Evolutionary conservation across 148 eudicot species (phyloP), one percentile per base, ranked within the genome.

Genomic region (Selenicereus undatus): DNA sequence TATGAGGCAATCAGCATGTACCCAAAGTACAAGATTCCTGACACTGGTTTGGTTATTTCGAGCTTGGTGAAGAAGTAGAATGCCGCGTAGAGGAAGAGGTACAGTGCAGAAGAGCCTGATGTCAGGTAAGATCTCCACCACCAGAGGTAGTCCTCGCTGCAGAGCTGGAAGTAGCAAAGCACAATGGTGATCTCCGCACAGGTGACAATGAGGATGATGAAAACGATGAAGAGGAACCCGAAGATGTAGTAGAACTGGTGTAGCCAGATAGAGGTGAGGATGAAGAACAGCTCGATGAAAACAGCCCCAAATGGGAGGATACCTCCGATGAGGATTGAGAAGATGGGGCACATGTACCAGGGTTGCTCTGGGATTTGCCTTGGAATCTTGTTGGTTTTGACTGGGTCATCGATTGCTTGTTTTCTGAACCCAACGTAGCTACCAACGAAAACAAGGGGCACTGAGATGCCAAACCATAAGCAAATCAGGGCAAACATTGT

Each of bases 1-100:
- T 84, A 87, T 0, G 88, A 87, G 29, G 89, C 89, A 48, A 87
- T 85, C 52, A 87, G 74, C 89, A 87, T 87, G 88, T 87, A 87
- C 50, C 89, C 89, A n/a, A 87, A 87, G 83, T 87, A 87, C 77
- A 87, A 74, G 71, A 87, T 87, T 81, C 89, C 89, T 17, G 89
- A 85, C 8, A 87, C 89, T 0, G 89, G 88, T 80, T 87, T 85
- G 39, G 88, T 87, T 71, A 87, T 87, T 83, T 87, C 89, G 30
- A 87, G 89, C 86, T 87, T 87, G 78, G 89, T 87, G 88, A 85
- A 85, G 84, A 87, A 87, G 86, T 87, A 87, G 82, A 87, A 87
- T 72, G 86, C 75, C 4, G 89, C 89, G 42, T 87, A 87, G 75
- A 87, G 84, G 81, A 87, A 87, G 14, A 87, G 83, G 71, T 87